Base-by-base conservation (phyloP, 73 alveolate species). In the Paramecium biaurelia region DNA sequence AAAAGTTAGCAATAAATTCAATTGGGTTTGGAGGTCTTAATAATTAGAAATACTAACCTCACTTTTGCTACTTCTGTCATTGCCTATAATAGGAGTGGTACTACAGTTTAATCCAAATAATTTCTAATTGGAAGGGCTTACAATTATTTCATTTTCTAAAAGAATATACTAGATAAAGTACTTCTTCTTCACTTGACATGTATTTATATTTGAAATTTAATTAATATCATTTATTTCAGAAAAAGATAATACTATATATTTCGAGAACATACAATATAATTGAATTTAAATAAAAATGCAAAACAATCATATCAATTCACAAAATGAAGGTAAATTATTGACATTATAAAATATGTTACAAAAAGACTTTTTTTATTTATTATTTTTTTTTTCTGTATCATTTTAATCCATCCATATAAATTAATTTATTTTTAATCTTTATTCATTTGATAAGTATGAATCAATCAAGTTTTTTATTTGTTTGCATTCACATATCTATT, bases 31-130 rank as follows among this genome's bases (percentile, higher is more conserved):
- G 89, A 15, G 98, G 98, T 85, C 97, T 96, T 63, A 57, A 87
- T 92, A 95, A 23, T 43, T 24, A 12, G 24, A 20, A 23, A 43
- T 43, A 1, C 56, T 79, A 20, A 79, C 90, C 98, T 93, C 85
- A 93, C 98, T 93, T 96, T 96, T 21, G 99, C 96, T 1, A 96
- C 96, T 82, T 95, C 98, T 3, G 96, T 92, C 92, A 96, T 93
- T 57, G 97, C 99, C 85, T 95, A 92, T 41, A 96, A 92, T 9
- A 96, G 93, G 18, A 96, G 85, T 14, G 99, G 99, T 7, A 96
- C 97, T 0, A 96, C 99, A 10, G 99, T 96, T 63, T 96, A 76
- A 89, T 96, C 98, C 26, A 96, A 86, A 76, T 96, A 96, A 4
- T 97, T 94, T 93, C 97, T 88, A 76, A 96, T 96, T 42, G 99